Evolutionary conservation across 1,284 basidiomycete genomes (phyloP).

Genomic region (Gymnopus androsaceus): DNA sequence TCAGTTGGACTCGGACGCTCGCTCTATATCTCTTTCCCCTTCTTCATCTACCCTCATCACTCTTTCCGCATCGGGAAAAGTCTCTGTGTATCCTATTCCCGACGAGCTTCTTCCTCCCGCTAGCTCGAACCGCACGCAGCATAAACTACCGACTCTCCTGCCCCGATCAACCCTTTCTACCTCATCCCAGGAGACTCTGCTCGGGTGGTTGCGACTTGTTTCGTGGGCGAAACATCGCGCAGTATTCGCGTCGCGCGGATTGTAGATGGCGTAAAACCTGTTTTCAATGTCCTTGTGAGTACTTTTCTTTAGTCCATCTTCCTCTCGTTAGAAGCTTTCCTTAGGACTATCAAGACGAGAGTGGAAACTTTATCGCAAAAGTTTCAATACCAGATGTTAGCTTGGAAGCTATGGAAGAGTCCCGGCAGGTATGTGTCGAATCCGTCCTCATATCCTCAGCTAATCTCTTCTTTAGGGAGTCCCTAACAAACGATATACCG

Average conservation of each 20-base stretch:
- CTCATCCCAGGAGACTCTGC: constrained; percentile 41
- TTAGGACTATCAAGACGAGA: constrained; percentile 57
- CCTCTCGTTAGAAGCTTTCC: constrained; percentile 7
- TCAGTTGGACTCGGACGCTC: constrained; percentile 69
- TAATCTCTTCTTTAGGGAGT: constrained; percentile 25
- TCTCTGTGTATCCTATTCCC: constrained; percentile 65
- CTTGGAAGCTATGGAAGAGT: constrained; percentile 32
- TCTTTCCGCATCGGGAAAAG: constrained; percentile 66
- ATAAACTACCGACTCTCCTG: constrained; percentile 50
- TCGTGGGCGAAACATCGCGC: constrained; percentile 43
- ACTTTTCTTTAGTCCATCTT: constrained; percentile 6
- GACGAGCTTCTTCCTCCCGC: constrained; percentile 43
- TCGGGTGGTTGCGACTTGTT: constrained; percentile 51
- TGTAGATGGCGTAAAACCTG: constrained; percentile 64
- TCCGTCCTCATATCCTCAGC: constrained; percentile 4
- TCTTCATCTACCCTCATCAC: constrained; percentile 49
- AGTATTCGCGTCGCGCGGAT: constrained; percentile 62
- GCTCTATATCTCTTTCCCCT: constrained; percentile 50
- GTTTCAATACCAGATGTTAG: constrained; percentile 52
- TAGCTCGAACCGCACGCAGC: constrained; percentile 38
- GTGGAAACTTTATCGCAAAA: constrained; percentile 59
- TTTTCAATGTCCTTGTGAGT: constrained; percentile 69
- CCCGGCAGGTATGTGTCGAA: constrained; percentile 27
- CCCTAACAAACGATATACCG: constrained; percentile 63
- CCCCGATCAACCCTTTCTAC: constrained; percentile 51